Percentiles rank a stretch among this genome's conserved stretches.
These are phyloP conservation scores for Candida hispaniensis DNA, from an alignment of 805 yeast genomes.

Conservation along the genomic window DNA sequence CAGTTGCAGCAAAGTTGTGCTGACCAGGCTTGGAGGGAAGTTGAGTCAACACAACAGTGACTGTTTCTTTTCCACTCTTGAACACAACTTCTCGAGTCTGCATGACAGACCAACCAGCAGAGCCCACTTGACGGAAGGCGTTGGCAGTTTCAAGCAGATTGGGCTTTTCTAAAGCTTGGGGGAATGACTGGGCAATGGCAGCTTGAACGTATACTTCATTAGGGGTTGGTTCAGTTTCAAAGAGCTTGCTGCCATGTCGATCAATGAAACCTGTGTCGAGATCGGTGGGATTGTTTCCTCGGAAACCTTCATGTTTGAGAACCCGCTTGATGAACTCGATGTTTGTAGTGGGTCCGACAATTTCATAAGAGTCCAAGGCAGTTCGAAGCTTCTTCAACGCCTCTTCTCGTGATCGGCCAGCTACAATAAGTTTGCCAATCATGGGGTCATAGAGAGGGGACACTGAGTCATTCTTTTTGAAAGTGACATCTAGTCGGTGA, in stretches of 20 bases:
- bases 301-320: conserved; percentile 22
- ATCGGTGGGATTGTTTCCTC: conserved; percentile 24
- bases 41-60: conserved; percentile 17
- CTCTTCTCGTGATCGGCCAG: conserved; percentile 24
- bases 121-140: conserved; percentile 16
- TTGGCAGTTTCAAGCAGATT: conserved; percentile 10
- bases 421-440: conserved; percentile 28
- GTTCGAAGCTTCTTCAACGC: conserved; percentile 24
- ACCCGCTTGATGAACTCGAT: conserved; percentile 27
- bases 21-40: conserved; percentile 10
- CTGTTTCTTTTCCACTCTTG: conserved; percentile 15
- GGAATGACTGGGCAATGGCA: conserved; percentile 22
- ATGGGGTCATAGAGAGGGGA: conserved; percentile 28
- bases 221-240: conserved; percentile 18
- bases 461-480: conserved; percentile 23
- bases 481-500: conserved; percentile 27
- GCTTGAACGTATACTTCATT: conserved; percentile 25
- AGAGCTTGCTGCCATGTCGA: conserved; percentile 22
- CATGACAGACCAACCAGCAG: conserved; percentile 18
- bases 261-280: conserved; percentile 29
- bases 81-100: conserved; percentile 17
- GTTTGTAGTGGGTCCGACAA: conserved; percentile 28
- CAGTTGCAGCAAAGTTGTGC: conserved; percentile 14
- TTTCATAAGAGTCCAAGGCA: conserved; percentile 26
- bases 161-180: conserved; percentile 13